Evolutionary conservation across 305 asterid genomes (phyloP).

Genomic region (Fraxinus sp.): DNA sequence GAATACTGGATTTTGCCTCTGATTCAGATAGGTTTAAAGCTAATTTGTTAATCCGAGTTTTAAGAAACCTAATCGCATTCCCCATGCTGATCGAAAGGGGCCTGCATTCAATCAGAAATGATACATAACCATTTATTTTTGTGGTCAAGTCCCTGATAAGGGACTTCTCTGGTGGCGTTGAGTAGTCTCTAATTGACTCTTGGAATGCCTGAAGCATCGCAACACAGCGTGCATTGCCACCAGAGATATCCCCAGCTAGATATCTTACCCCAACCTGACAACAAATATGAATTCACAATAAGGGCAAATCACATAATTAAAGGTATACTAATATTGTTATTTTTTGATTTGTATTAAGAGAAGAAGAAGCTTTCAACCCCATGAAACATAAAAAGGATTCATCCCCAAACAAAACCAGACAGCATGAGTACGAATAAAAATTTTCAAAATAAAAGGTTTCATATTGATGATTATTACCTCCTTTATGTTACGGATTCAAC

Average conservation of each 20-base stretch:
- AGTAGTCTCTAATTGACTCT: constrained; percentile 70
- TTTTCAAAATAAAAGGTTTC: not conserved
- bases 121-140: constrained; percentile 62
- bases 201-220: constrained; percentile 91
- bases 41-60: constrained; percentile 61
- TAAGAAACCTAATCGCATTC: constrained; percentile 77
- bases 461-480: not conserved
- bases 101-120: constrained; percentile 78
- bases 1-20: constrained; percentile 67
- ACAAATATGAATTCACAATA: constrained; percentile 20
- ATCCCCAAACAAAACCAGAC: not conserved
- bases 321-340: not conserved
- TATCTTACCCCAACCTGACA: constrained; percentile 81
- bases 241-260: constrained; percentile 80
- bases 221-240: constrained; percentile 93
- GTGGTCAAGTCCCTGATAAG: constrained; percentile 76
- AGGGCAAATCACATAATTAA: not conserved
- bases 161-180: constrained; percentile 72
- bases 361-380: not conserved
- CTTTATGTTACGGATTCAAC: constrained; percentile 9
- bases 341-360: not conserved
- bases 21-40: constrained; percentile 65
- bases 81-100: constrained; percentile 96
- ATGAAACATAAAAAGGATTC: not conserved
- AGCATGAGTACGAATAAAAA: not conserved